Percentiles rank a stretch among this genome's conserved stretches.
Evolutionary conservation across 2,329 filamentous ascomycete species (phyloP).

Genomic region (Plectosphaerella cucumerina): DNA sequence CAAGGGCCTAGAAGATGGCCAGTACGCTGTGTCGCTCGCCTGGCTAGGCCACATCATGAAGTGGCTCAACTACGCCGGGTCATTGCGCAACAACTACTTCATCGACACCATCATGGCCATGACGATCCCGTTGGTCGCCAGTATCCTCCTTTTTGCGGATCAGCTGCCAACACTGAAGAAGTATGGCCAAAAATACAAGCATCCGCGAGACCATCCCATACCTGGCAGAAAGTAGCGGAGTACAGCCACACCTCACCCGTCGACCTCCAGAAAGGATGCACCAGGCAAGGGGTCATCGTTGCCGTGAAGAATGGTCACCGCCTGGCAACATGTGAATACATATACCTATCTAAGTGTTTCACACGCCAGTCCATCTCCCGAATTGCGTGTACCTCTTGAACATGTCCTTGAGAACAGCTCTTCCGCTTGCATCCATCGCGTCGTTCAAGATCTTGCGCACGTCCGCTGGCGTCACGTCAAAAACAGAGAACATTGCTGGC

Average conservation of each 20-base stretch:
- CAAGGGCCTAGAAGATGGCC: slow-evolving; percentile 70
- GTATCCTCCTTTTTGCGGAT: slow-evolving; percentile 53
- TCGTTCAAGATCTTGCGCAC: slow-evolving; percentile 55
- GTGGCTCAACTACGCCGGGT: slow-evolving; percentile 51
- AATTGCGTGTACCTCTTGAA: slow-evolving; percentile 58
- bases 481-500: slow-evolving; percentile 53
- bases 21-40: slow-evolving; percentile 75
- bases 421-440: slow-evolving; percentile 53
- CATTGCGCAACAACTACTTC: slow-evolving; percentile 54
- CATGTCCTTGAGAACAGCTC: slow-evolving; percentile 55
- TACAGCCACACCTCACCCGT: no score
- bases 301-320: no score
- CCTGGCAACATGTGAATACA: no score
- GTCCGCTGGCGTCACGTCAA: slow-evolving; percentile 54
- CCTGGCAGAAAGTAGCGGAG: no score
- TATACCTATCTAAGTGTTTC: slow-evolving; percentile 11
- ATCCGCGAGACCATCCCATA: slow-evolving; percentile 33
- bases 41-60: slow-evolving; percentile 71
- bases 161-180: slow-evolving; percentile 54
- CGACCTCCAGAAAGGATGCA: no score
- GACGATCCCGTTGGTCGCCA: slow-evolving; percentile 49
- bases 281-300: no score
- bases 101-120: slow-evolving; percentile 51
- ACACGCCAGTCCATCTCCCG: slow-evolving; percentile 60
- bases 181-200: slow-evolving; percentile 54